Evolutionary conservation across 1,139 yeast genomes (phyloP).

Genomic region (Diutina neorugosa): DNA sequence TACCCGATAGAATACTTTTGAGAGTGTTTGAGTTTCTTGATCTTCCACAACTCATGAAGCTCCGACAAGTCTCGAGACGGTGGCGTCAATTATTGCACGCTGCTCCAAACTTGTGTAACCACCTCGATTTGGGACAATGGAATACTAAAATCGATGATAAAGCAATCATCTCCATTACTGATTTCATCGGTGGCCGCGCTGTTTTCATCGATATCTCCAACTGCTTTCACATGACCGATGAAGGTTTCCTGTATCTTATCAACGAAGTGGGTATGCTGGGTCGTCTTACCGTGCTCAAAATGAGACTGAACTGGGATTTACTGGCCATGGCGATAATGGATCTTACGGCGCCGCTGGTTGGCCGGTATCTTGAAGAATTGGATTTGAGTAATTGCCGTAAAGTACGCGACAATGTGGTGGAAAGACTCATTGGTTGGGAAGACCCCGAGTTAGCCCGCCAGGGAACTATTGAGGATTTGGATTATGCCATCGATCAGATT

Average conservation of each 20-base stretch:
- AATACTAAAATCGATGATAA: constrained; percentile 48
- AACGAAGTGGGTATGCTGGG: constrained; percentile 63
- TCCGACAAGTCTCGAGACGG: constrained; percentile 43
- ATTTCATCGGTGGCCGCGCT: constrained; percentile 63
- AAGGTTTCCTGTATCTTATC: constrained; percentile 58
- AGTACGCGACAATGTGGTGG: constrained; percentile 59
- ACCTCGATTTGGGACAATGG: constrained; percentile 47
- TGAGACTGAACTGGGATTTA: constrained; percentile 68
- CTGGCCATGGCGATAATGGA: constrained; percentile 78
- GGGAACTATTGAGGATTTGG: constrained; percentile 7
- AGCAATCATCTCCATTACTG: constrained; percentile 44
- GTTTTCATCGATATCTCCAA: constrained; percentile 48
- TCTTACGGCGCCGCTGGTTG: constrained; percentile 52
- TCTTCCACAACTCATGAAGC: constrained; percentile 45
- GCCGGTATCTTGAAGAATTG: constrained; percentile 42
- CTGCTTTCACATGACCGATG: constrained; percentile 69
- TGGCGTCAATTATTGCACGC: constrained; percentile 58
- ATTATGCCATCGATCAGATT: constrained; percentile 10
- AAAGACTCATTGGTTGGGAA: constrained; percentile 51
- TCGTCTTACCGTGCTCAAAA: constrained; percentile 37
- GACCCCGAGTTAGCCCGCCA: constrained; percentile 7
- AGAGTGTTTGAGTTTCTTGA: constrained; percentile 40
- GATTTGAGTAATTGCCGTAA: constrained; percentile 65
- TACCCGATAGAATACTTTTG: constrained; percentile 46
- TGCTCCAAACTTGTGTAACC: constrained; percentile 38